Conservation (phyloP, 1,284 basidiomycete genomes). For the Schizophyllum commune region DNA sequence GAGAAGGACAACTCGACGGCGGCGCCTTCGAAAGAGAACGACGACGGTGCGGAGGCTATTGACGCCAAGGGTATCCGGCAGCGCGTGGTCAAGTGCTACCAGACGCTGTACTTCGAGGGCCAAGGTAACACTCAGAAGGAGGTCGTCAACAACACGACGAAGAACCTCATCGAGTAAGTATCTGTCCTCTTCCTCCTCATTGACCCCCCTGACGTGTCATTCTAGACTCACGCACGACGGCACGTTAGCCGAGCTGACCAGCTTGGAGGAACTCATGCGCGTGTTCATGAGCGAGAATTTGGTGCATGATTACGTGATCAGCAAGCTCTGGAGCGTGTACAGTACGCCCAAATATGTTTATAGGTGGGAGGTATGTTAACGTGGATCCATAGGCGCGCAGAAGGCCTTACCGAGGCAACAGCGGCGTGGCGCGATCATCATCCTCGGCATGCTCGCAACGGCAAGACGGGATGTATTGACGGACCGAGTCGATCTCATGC, state of each 20-base stretch:
- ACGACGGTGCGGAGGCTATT: conserved; percentile 53
- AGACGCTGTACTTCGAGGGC: conserved; percentile 79
- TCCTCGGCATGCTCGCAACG: conserved; percentile 92
- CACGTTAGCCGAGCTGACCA: conserved; percentile 92
- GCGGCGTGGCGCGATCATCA: conserved; percentile 88
- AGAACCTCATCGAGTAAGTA: conserved; percentile 93
- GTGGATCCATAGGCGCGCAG: conserved; percentile 47
- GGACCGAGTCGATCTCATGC: conserved; percentile 79
- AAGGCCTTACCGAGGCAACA: conserved; percentile 75
- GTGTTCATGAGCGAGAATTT: conserved; percentile 87
- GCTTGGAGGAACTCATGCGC: conserved; percentile 92
- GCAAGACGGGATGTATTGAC: conserved; percentile 82
- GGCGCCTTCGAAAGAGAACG: conserved; percentile 28
- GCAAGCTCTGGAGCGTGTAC: conserved; percentile 94
- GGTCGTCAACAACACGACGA: conserved; percentile 91
- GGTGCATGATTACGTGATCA: conserved; percentile 79
- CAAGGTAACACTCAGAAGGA: conserved; percentile 68
- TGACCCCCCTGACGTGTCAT: too few relatives aligned
- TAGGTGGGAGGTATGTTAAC: neutral
- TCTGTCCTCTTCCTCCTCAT: too few relatives aligned
- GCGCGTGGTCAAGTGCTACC: conserved; percentile 87
- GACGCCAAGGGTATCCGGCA: conserved; percentile 87
- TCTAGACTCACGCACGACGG: conserved; percentile 83
- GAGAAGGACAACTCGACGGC: conserved; percentile 87
- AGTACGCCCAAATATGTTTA: conserved; percentile 40